Conservation (phyloP, 1,139 yeast genomes). For the Scheffersomyces quercinus region DNA sequence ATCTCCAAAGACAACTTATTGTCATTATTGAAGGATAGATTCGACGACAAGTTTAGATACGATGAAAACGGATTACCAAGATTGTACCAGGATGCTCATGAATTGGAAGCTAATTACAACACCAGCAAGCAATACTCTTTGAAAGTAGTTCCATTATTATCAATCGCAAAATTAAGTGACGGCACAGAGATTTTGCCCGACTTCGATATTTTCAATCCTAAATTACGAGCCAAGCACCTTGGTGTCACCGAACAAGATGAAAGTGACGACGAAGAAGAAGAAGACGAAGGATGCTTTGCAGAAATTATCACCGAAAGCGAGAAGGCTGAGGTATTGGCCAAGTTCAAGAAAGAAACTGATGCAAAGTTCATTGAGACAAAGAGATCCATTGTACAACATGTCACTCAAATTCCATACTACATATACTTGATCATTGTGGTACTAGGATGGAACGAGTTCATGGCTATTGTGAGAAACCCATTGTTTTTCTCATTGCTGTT, state of each 20-base stretch:
- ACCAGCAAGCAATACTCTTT: constrained; percentile 61
- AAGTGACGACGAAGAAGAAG: constrained; percentile 41
- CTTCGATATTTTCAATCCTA: constrained; percentile 38
- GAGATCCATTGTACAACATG: constrained; percentile 67
- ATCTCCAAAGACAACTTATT: constrained; percentile 60
- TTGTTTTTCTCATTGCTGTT: constrained; percentile 60
- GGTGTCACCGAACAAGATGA: constrained; percentile 34
- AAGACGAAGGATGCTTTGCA: constrained; percentile 46
- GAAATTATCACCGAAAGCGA: constrained; percentile 61
- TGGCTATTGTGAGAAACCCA: constrained; percentile 86
- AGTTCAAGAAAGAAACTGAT: constrained; percentile 77
- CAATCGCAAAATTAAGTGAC: constrained; percentile 55
- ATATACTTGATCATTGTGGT: constrained; percentile 70
- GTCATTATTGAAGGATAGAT: constrained; percentile 61
- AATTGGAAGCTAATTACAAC: constrained; percentile 66
- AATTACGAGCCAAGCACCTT: constrained; percentile 22
- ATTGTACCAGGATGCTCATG: constrained; percentile 73
- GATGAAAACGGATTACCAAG: constrained; percentile 82
- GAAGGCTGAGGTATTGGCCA: constrained; percentile 54
- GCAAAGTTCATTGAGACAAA: constrained; percentile 83
- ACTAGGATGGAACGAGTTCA: constrained; percentile 94
- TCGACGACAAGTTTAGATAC: constrained; percentile 81
- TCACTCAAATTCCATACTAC: constrained; percentile 81
- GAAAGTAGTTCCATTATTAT: constrained; percentile 57
- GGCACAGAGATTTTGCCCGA: constrained; percentile 62